Evolutionary conservation across 2,329 filamentous ascomycete genomes (phyloP).

Genomic region (Calycina herbarum): DNA sequence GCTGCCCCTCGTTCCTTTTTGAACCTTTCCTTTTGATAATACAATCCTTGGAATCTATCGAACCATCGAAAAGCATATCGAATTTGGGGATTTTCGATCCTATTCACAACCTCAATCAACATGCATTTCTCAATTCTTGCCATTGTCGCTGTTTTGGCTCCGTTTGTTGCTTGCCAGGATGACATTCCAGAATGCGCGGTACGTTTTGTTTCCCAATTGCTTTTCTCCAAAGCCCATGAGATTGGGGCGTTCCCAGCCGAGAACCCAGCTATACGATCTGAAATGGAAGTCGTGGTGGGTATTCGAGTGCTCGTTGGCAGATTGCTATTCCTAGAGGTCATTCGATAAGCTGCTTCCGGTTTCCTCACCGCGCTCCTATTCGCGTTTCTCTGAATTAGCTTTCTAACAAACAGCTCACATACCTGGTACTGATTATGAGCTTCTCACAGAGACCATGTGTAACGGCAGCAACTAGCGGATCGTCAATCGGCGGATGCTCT

Average conservation of each 20-base stretch:
- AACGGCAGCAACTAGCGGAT: constrained; percentile 40
- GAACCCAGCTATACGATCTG: background rate
- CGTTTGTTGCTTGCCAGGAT: constrained; percentile 53
- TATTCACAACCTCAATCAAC: constrained; percentile 6
- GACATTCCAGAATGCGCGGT: constrained; percentile 56
- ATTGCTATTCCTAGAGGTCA: background rate
- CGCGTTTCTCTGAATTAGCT: background rate
- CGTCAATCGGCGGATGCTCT: constrained; percentile 42
- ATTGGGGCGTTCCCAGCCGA: background rate
- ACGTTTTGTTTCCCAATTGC: constrained; percentile 37
- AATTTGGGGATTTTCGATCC: background rate
- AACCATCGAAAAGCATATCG: background rate
- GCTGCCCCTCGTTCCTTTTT: no score
- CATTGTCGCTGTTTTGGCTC: constrained; percentile 52
- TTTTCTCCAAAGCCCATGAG: background rate
- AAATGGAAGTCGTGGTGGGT: background rate
- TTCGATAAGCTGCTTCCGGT: no score
- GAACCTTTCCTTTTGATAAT: background rate
- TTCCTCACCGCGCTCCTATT: background rate
- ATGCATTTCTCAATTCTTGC: constrained; percentile 36
- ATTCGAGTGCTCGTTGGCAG: background rate
- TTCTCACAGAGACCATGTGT: constrained; percentile 37
- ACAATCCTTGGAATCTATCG: background rate
- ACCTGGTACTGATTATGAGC: background rate
- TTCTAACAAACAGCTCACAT: background rate